Base-by-base conservation (phyloP, 495 filamentous ascomycete genomes). In the Penicillium paxilli region DNA sequence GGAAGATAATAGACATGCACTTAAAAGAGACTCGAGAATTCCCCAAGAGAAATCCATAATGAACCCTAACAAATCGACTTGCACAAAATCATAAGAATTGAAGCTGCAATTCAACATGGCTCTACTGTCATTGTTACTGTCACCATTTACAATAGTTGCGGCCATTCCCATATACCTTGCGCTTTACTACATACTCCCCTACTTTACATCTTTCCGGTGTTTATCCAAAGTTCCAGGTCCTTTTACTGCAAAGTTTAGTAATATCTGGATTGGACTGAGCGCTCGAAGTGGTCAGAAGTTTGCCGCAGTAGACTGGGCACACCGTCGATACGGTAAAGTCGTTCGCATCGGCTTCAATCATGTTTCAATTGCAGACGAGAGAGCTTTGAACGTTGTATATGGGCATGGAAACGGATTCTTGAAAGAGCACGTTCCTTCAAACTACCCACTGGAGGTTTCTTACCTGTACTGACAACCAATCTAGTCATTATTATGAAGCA, bases 401-500 rank as follows among this genome's bases (percentile, higher is more conserved):
- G 70, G 66, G 65, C 26, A 87, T 57, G 80, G 83, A 0, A 87
- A 86, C 61, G 85, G 85, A 1, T 86, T 85, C 60, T 64, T 85
- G 30, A 87, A 88, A 63, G 77, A 83, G 81, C 82, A 63, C 24
- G n/a, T n/a, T n/a, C n/a, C n/a, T n/a, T n/a, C 0, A 1, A 8
- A 32, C 0, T 1, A 26, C 11, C 16, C 10, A 21, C n/a, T 14
- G 3, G 8, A 16, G 17, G 28, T 11, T 44, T 22, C 50, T 26
- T 9, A 26, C 12, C 8, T 35, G 20, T 20, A 17, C 24, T 59
- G 25, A 50, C 4, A 26, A 25, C 5, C 8, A 5, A 4, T 25
- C n/a, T 37, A 83, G 80, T 24, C 78, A 87, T 5, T 93, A 87
- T 71, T 93, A 93, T 65, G 88, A 92, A 64, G 87, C 87, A 49